These are phyloP conservation scores for Orbilia oligospora DNA, from an alignment of 2,329 filamentous ascomycete species.

Conservation along the genomic window DNA sequence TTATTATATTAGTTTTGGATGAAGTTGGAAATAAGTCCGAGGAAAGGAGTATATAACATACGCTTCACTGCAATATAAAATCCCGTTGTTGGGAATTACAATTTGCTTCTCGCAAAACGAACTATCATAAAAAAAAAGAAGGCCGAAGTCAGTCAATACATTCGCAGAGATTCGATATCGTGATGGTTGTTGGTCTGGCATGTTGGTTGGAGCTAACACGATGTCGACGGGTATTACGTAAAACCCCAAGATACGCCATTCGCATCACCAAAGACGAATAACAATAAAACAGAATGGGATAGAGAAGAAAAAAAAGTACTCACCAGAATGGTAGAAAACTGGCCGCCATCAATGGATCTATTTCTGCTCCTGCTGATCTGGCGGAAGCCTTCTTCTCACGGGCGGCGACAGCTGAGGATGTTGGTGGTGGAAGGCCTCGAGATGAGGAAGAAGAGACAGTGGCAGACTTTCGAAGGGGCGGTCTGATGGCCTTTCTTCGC, in stretches of 20 bases:
- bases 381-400: slow-evolving; percentile 53
- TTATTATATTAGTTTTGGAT: slow-evolving; percentile 17
- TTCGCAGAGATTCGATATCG: background rate
- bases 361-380: slow-evolving; percentile 48
- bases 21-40: slow-evolving; percentile 15
- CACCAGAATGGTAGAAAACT: slow-evolving; percentile 65
- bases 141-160: slow-evolving; percentile 49
- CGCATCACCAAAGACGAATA: background rate
- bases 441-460: slow-evolving; percentile 42
- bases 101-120: slow-evolving; percentile 65
- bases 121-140: slow-evolving; percentile 59
- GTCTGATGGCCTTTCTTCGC: slow-evolving; percentile 58
- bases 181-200: background rate
- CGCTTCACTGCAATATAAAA: slow-evolving; percentile 63
- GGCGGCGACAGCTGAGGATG: slow-evolving; percentile 52
- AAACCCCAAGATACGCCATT: slow-evolving; percentile 13
- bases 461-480: slow-evolving; percentile 58
- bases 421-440: slow-evolving; percentile 57
- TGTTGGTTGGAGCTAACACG: slow-evolving; percentile 8
- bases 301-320: slow-evolving; percentile 39
- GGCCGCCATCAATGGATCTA: slow-evolving; percentile 64
- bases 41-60: slow-evolving; percentile 28
- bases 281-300: slow-evolving; percentile 11
- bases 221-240: slow-evolving; percentile 42
- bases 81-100: slow-evolving; percentile 63